Evolutionary conservation across 225 moss, liverwort and hornwort genomes (phyloP).

Genomic region (Physcomitrellopsis africana): DNA sequence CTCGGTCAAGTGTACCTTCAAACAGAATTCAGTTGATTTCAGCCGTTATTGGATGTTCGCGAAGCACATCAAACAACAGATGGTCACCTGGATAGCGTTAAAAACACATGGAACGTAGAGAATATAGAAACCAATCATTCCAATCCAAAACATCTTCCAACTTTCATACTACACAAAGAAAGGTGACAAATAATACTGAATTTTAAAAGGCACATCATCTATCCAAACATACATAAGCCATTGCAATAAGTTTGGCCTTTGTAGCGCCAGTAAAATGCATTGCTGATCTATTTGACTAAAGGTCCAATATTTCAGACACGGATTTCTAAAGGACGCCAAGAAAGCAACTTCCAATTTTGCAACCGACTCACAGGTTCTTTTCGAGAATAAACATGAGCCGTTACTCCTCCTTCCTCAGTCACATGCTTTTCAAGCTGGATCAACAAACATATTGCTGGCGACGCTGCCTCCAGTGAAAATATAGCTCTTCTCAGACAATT

Average conservation of each 20-base stretch:
- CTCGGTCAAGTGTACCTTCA: slow-evolving; percentile 89
- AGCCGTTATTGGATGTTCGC: slow-evolving; percentile 1
- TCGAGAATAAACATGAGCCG: slow-evolving; percentile 88
- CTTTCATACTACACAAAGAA: not conserved
- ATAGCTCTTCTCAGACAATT: slow-evolving; percentile 70
- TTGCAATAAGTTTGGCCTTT: slow-evolving; percentile 19
- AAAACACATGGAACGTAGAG: not conserved
- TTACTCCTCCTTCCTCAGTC: slow-evolving; percentile 97
- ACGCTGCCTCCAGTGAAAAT: slow-evolving; percentile 83
- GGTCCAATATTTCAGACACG: not conserved
- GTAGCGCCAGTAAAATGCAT: slow-evolving; percentile 1
- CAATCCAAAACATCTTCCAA: slow-evolving; percentile 7
- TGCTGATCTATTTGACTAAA: slow-evolving; percentile 5
- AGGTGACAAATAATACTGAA: not conserved
- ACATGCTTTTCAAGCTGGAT: slow-evolving; percentile 98
- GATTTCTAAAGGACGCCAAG: slow-evolving; percentile 23
- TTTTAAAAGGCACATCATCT: slow-evolving; percentile 1
- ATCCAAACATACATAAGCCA: not conserved
- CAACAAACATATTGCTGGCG: slow-evolving; percentile 80
- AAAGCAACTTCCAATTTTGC: slow-evolving; percentile 16
- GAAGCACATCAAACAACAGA: not conserved
- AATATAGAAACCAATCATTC: slow-evolving; percentile 6
- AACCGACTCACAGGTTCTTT: slow-evolving; percentile 88
- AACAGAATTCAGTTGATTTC: slow-evolving; percentile 26
- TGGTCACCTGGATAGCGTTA: not conserved